These are phyloP conservation scores for Colletotrichum sp. DNA, from an alignment of 2,329 filamentous ascomycete genomes.

Conservation along the genomic window DNA sequence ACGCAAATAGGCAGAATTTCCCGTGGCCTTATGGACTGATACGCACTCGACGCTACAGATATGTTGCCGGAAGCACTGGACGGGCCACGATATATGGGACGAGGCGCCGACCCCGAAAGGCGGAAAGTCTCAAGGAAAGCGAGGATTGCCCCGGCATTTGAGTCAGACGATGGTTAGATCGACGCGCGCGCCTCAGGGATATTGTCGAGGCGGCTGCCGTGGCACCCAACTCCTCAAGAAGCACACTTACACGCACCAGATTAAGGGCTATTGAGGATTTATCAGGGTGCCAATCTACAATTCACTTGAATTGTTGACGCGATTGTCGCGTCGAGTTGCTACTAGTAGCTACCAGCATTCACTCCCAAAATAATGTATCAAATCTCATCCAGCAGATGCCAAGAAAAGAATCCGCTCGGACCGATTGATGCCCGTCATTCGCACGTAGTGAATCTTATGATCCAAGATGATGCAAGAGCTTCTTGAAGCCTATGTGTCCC, in stretches of 20 bases:
- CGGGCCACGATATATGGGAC: background rate
- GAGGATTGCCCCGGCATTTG: background rate
- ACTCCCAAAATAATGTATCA: background rate
- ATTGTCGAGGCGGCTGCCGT: background rate
- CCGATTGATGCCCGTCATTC: background rate
- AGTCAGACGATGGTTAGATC: background rate
- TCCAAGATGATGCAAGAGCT: background rate
- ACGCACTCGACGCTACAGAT: background rate
- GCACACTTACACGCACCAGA: background rate
- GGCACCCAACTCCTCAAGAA: background rate
- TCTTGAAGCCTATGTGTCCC: background rate
- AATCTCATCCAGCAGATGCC: background rate
- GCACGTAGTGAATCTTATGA: background rate
- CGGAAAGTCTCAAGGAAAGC: background rate
- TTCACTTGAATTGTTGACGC: background rate
- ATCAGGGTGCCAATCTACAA: background rate
- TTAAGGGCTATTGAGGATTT: background rate
- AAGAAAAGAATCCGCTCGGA: background rate
- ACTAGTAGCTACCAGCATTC: background rate
- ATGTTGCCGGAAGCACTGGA: background rate
- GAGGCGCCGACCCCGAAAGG: background rate
- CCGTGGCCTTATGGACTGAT: background rate
- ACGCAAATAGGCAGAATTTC: background rate
- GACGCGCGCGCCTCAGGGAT: background rate
- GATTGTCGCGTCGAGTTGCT: background rate